Evolutionary conservation across 345 rosid genomes (phyloP).

Genomic region (Diplotaxis tenuifolia): DNA sequence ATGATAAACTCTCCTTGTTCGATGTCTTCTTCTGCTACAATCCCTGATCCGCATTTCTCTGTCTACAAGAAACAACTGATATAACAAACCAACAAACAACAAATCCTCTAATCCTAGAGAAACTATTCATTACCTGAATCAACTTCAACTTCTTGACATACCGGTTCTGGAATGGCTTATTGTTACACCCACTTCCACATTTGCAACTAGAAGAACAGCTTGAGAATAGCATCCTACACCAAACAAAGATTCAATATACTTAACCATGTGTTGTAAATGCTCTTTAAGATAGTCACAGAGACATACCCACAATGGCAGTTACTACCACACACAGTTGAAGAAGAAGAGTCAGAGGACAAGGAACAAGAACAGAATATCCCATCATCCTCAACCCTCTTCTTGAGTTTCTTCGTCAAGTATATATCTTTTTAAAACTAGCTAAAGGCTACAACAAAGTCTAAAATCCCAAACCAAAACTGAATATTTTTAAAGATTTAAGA

Average conservation of each 20-base stretch:
- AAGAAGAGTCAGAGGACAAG: slow-evolving; percentile 43
- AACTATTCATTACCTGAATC: slow-evolving; percentile 55
- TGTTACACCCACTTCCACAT: slow-evolving; percentile 77
- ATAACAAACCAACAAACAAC: slow-evolving; percentile 22
- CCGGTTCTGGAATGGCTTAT: slow-evolving; percentile 89
- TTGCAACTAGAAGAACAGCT: slow-evolving; percentile 94
- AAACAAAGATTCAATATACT: neutral
- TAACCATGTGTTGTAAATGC: neutral
- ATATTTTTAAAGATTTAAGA: neutral
- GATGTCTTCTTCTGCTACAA: slow-evolving; percentile 90
- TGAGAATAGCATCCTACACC: slow-evolving; percentile 88
- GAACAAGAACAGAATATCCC: slow-evolving; percentile 97
- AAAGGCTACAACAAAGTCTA: slow-evolving; percentile 28
- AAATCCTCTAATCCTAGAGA: neutral
- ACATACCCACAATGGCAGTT: slow-evolving; percentile 99
- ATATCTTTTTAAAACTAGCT: slow-evolving; percentile 58
- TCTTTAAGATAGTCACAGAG: neutral
- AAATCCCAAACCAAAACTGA: neutral
- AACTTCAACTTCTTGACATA: slow-evolving; percentile 87
- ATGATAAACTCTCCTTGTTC: slow-evolving; percentile 84
- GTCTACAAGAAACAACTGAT: slow-evolving; percentile 61
- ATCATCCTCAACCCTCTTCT: slow-evolving; percentile 75
- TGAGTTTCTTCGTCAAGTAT: slow-evolving; percentile 79
- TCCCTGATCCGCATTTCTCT: slow-evolving; percentile 93
- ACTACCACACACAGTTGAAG: slow-evolving; percentile 57